phyloP scores from a whole-genome alignment of 108 stramenopile species.

The Seminavis robusta region DNA sequence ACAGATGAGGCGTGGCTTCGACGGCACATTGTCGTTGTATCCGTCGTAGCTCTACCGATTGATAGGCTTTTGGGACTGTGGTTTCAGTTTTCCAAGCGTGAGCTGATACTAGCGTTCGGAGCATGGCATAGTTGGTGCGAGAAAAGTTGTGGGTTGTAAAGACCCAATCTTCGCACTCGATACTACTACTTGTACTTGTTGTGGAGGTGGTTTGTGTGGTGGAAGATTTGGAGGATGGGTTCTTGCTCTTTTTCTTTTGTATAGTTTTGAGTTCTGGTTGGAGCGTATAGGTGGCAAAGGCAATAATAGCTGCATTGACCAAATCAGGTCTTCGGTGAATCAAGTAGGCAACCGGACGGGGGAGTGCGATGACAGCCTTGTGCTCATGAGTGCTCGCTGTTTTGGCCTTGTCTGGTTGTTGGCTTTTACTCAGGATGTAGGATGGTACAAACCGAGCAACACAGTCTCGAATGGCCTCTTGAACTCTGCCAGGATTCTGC shows the following conservation, averaged over 20 bases:
- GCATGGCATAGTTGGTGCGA: conserved; percentile 58
- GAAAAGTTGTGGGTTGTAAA: conserved; percentile 39
- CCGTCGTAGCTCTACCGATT: conserved; percentile 33
- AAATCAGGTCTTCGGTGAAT: conserved; percentile 37
- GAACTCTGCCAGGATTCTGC: conserved; percentile 25
- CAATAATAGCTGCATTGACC: conserved; percentile 16
- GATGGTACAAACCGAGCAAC: conserved; percentile 17
- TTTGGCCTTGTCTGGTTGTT: too few species aligned
- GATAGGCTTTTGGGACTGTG: conserved; percentile 2
- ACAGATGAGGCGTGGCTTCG: conserved; percentile 36
- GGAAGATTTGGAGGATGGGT: not conserved
- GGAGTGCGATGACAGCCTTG: conserved; percentile 30
- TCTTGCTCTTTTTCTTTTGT: conserved; percentile 2
- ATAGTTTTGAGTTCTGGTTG: not conserved
- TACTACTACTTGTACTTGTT: too few species aligned
- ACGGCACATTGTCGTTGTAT: conserved; percentile 29
- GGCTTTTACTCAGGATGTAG: too few species aligned
- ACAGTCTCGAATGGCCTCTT: conserved; percentile 35
- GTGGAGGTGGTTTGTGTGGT: not conserved
- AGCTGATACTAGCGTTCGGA: conserved; percentile 21
- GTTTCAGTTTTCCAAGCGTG: conserved; percentile 9
- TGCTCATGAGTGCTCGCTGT: too few species aligned
- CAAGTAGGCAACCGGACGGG: conserved; percentile 18
- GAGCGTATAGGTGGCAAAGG: conserved; percentile 24
- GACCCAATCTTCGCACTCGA: conserved; percentile 33